Percentiles rank a stretch among this genome's conserved stretches.
Evolutionary conservation across 805 yeast species (phyloP).

Genomic region (Candida succiphila): DNA sequence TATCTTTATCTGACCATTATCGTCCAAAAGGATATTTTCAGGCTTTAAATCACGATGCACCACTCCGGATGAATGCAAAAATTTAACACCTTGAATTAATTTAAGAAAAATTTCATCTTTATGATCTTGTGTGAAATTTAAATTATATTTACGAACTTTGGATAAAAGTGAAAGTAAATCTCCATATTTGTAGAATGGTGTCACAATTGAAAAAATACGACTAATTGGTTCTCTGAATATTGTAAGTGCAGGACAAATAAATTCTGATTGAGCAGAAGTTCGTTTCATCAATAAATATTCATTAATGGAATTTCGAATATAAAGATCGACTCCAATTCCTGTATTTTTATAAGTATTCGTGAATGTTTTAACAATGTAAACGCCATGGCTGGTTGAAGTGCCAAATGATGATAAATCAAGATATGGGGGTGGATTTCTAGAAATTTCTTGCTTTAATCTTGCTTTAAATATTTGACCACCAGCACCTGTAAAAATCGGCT

Average conservation of each 20-base stretch:
- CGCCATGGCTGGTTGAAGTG: not conserved
- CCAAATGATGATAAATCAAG: not conserved
- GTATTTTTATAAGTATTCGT: not conserved
- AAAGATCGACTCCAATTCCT: slow-evolving; percentile 2
- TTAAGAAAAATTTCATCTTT: slow-evolving; percentile 40
- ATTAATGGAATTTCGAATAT: slow-evolving; percentile 14
- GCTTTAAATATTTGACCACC: slow-evolving; percentile 19
- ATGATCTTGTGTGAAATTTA: slow-evolving; percentile 22
- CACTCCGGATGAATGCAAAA: slow-evolving; percentile 30
- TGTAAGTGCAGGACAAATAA: slow-evolving; percentile 3
- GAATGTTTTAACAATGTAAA: slow-evolving; percentile 2
- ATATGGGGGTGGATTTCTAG: not conserved
- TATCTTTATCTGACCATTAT: slow-evolving; percentile 32
- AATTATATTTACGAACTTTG: slow-evolving; percentile 24
- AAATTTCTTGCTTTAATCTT: slow-evolving; percentile 2
- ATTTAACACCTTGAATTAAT: slow-evolving; percentile 39
- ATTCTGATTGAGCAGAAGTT: not conserved
- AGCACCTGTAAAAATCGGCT: slow-evolving; percentile 11
- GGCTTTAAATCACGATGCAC: slow-evolving; percentile 47
- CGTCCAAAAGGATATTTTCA: slow-evolving; percentile 39
- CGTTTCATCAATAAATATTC: slow-evolving; percentile 16
- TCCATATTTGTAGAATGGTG: slow-evolving; percentile 29
- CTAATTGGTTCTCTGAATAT: slow-evolving; percentile 2
- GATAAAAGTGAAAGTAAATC: slow-evolving; percentile 37
- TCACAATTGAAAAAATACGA: not conserved